These are phyloP conservation scores for Trichocladium antarcticum DNA, from an alignment of 495 filamentous ascomycete genomes.

Conservation along the genomic window DNA sequence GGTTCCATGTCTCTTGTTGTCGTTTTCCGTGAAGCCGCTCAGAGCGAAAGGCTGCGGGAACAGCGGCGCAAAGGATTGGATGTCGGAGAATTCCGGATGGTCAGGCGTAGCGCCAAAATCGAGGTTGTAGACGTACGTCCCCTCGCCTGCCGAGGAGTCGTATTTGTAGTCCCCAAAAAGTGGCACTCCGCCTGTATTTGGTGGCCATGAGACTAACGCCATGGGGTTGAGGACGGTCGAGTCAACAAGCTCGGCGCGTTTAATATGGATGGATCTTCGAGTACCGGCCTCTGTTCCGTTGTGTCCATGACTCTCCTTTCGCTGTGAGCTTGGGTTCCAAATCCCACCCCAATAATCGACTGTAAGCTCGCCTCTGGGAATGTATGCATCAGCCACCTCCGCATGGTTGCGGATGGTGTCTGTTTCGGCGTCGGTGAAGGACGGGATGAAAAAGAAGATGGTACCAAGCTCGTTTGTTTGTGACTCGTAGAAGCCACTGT, in stretches of 20 bases:
- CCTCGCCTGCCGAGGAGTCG: background rate
- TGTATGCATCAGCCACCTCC: background rate
- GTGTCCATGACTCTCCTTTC: background rate
- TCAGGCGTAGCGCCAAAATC: background rate
- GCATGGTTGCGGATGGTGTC: background rate
- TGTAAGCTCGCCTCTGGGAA: background rate
- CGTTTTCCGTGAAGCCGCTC: background rate
- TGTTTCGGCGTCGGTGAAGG: no score
- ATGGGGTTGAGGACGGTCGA: background rate
- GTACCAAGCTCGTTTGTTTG: no score
- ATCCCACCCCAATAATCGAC: background rate
- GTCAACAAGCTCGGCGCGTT: background rate
- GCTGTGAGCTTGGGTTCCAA: no score
- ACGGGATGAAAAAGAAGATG: no score
- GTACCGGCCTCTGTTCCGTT: background rate
- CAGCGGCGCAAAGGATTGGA: background rate
- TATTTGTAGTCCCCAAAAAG: background rate
- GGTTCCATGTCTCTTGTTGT: background rate
- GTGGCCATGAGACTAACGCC: background rate
- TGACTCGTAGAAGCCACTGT: no score
- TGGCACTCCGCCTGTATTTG: background rate
- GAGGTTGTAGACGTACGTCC: background rate
- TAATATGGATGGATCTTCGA: background rate
- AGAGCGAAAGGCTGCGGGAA: background rate
- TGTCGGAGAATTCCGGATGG: background rate